These are phyloP conservation scores for Akebia trifoliata DNA, from an alignment of 164 flowering plant species.

Conservation along the genomic window DNA sequence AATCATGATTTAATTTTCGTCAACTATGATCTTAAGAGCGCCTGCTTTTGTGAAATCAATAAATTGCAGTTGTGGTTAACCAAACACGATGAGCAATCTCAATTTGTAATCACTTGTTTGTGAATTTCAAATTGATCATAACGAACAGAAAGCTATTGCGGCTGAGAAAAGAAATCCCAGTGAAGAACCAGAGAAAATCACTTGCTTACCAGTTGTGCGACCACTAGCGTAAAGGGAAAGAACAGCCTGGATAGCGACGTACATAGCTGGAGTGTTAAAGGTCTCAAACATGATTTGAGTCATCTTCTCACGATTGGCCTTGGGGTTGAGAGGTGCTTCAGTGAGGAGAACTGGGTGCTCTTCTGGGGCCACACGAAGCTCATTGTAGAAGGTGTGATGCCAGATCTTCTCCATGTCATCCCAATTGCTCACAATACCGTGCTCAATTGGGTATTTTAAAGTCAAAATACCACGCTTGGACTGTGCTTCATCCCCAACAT, in stretches of 20 bases:
- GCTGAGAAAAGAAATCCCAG: not conserved
- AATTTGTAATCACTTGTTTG: not conserved
- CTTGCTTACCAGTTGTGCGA: constrained; percentile 9
- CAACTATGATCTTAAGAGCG: no score
- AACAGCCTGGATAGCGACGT: no score
- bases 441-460: no score
- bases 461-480: no score
- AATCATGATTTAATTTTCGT: no score
- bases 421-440: no score
- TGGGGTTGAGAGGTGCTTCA: constrained; percentile 73
- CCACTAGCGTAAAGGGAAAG: constrained; percentile 9
- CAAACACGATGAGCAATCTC: not conserved
- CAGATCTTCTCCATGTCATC: no score
- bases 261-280: no score
- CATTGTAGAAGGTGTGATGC: no score
- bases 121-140: not conserved
- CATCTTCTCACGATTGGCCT: constrained; percentile 79
- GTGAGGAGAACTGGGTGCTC: constrained; percentile 77
- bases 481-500: no score
- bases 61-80: not conserved
- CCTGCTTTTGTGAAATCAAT: no score
- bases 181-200: not conserved
- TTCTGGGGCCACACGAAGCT: constrained; percentile 83
- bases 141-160: not conserved
- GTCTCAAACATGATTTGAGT: constrained; percentile 61